Conservation (phyloP, 257 asterid species). For the Rauvolfia tetraphylla region DNA sequence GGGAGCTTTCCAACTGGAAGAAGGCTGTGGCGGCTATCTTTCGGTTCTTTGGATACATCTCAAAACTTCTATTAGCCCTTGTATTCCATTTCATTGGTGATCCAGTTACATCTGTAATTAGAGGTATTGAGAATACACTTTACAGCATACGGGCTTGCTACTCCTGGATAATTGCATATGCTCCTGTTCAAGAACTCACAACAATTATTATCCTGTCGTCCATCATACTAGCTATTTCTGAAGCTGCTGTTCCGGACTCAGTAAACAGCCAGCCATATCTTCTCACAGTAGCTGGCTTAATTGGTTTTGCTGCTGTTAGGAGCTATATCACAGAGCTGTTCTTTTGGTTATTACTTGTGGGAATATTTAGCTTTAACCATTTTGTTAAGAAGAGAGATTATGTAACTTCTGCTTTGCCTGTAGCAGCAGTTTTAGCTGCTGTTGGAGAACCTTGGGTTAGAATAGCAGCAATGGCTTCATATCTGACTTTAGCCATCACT, state of each 20-base stretch:
- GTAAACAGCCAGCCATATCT: slow-evolving; percentile 70
- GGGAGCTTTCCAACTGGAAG: slow-evolving; percentile 89
- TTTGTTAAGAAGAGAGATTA: slow-evolving; percentile 68
- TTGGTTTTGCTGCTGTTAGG: slow-evolving; percentile 75
- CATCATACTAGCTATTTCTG: slow-evolving; percentile 55
- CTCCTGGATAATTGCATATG: slow-evolving; percentile 68
- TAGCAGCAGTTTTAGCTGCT: slow-evolving; percentile 70
- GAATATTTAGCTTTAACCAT: slow-evolving; percentile 56
- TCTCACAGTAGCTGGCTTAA: slow-evolving; percentile 66
- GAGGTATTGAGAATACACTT: slow-evolving; percentile 48
- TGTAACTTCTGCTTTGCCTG: slow-evolving; percentile 73
- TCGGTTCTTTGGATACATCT: slow-evolving; percentile 39
- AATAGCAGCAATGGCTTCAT: slow-evolving; percentile 45
- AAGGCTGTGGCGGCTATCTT: slow-evolving; percentile 29
- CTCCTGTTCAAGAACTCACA: slow-evolving; percentile 72
- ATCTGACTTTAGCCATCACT: slow-evolving; percentile 56
- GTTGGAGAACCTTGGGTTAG: slow-evolving; percentile 97
- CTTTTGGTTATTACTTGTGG: slow-evolving; percentile 72
- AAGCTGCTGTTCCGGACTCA: slow-evolving; percentile 72
- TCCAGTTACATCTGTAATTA: slow-evolving; percentile 55
- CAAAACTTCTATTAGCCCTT: slow-evolving; percentile 48
- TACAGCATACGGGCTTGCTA: slow-evolving; percentile 62
- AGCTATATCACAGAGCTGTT: slow-evolving; percentile 67
- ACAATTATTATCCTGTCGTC: slow-evolving; percentile 68
- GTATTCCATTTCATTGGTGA: slow-evolving; percentile 58